Evolutionary conservation across 1,284 basidiomycete genomes (phyloP).

Genomic region (Fomitopsis palustris): DNA sequence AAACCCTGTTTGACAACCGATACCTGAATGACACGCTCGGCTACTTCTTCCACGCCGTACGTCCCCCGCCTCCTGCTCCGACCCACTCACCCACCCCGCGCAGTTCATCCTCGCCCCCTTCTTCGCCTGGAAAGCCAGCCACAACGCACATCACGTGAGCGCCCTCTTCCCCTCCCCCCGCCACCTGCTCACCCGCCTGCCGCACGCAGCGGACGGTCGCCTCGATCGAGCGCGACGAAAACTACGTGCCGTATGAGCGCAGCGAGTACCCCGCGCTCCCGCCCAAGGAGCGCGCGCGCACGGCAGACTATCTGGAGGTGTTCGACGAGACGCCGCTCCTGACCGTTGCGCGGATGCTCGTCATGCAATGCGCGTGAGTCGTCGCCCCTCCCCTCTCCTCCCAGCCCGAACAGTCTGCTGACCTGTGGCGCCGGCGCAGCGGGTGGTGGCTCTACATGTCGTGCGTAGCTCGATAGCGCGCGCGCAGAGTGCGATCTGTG

Average conservation of each 20-base stretch:
- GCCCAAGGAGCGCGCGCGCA: slow-evolving; percentile 34
- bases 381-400: slow-evolving; percentile 10
- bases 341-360: slow-evolving; percentile 59
- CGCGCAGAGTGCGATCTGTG: neutral
- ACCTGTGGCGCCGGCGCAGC: slow-evolving; percentile 12
- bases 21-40: slow-evolving; percentile 35
- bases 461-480: slow-evolving; percentile 37
- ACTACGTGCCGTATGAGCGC: slow-evolving; percentile 51
- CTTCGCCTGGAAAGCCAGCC: slow-evolving; percentile 54
- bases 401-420: neutral
- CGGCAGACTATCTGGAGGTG: slow-evolving; percentile 49
- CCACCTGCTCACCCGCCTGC: neutral
- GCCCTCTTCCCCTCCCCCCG: neutral
- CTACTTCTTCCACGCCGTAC: slow-evolving; percentile 42
- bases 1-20: slow-evolving; percentile 32
- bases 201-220: slow-evolving; percentile 47
- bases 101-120: slow-evolving; percentile 53
- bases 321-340: slow-evolving; percentile 75
- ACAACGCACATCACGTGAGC: slow-evolving; percentile 50
- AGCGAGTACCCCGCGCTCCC: slow-evolving; percentile 41
- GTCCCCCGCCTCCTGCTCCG: slow-evolving; percentile 12
- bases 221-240: slow-evolving; percentile 55
- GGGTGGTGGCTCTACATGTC: slow-evolving; percentile 81
- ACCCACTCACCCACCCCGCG: neutral
- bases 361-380: slow-evolving; percentile 61